Base-by-base conservation (phyloP, 2,329 filamentous ascomycete genomes). In the Cephalotrichum gorgonifer region DNA sequence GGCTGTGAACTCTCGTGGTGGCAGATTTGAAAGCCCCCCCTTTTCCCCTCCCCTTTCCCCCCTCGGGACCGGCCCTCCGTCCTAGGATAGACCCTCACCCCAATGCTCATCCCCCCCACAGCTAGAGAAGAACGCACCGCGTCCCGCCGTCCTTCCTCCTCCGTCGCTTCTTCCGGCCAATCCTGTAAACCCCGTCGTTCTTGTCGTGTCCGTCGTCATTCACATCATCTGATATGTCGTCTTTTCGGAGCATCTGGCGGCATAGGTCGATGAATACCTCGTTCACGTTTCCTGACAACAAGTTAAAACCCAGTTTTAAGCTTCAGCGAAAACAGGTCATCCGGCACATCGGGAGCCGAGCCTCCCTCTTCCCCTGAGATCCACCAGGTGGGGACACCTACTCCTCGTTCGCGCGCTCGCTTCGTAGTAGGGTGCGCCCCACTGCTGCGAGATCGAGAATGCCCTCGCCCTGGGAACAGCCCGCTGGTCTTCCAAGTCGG, bases 401-500 rank as follows among this genome's bases (percentile, higher is more conserved):
- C 61, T 86, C 60, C 84, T 75, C 57, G 86, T 82, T 54, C 89
- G 76, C 46, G 89, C 89, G 54, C 86, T 91, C 31, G 89, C 85
- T 69, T 95, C 89, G 61, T 95, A 95, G 64, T 95, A 95, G 1
- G 89, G 89, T 31, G 86, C 86, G 20, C 84, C 85, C 89, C 89
- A 95, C 60, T 78, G 78, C 61, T 93, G 87, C n/a, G 86, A 89
- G 54, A 94, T 78, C 28, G 84, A 78, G 61, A 95, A 95, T 5
- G 87, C 89, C 57, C 83, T 83, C 53, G 85, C 83, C 47, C 88
- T 79, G 12, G 85, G 81, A 8, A 95, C 86, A 20, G 78, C 79
- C 27, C 88, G 81, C 62, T 90, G 86, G 62, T 95, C 88, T 66
- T 93, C 88, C 41, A 95, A 75, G 60, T 95, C 88, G 52, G 85